phyloP scores from a whole-genome alignment of 352 stramenopile genomes.

The Phytophthora colocasiae region DNA sequence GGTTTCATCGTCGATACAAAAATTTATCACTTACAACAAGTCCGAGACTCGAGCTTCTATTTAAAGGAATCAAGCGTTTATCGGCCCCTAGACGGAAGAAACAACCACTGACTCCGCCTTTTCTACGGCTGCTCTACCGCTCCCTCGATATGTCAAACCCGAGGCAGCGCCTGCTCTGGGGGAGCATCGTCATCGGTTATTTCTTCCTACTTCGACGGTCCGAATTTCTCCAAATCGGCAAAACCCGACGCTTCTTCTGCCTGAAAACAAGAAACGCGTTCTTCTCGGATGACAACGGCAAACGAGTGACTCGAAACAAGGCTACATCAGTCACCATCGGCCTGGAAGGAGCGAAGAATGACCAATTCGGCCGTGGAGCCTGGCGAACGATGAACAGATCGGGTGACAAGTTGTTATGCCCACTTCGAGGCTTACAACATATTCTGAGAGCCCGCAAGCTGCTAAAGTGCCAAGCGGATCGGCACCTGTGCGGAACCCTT shows the following conservation, averaged over 20 bases:
- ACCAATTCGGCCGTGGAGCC: conserved; percentile 21
- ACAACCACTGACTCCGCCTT: conserved; percentile 21
- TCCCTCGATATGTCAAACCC: background rate
- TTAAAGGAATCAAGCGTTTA: conserved; percentile 13
- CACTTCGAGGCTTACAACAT: conserved; percentile 10
- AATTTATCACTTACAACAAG: background rate
- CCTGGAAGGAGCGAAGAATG: conserved; percentile 21
- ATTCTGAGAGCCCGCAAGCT: background rate
- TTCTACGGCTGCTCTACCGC: conserved; percentile 11
- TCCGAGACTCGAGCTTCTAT: background rate
- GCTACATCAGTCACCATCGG: conserved; percentile 22
- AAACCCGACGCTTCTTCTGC: conserved; percentile 9
- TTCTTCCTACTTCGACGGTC: conserved; percentile 23
- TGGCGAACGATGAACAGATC: conserved; percentile 25
- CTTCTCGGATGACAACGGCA: conserved; percentile 7
- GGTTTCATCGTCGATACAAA: conserved; percentile 20
- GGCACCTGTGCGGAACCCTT: background rate
- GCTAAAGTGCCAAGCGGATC: too few species aligned
- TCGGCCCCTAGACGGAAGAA: conserved; percentile 20
- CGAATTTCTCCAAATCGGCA: conserved; percentile 16
- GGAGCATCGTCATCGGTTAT: conserved; percentile 19
- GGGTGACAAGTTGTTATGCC: conserved; percentile 4
- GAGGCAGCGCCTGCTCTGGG: conserved; percentile 21
- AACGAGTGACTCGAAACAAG: background rate
- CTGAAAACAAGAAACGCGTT: conserved; percentile 11